phyloP scores from a whole-genome alignment of 768 basidiomycete species.

The Agrocybe pediades region DNA sequence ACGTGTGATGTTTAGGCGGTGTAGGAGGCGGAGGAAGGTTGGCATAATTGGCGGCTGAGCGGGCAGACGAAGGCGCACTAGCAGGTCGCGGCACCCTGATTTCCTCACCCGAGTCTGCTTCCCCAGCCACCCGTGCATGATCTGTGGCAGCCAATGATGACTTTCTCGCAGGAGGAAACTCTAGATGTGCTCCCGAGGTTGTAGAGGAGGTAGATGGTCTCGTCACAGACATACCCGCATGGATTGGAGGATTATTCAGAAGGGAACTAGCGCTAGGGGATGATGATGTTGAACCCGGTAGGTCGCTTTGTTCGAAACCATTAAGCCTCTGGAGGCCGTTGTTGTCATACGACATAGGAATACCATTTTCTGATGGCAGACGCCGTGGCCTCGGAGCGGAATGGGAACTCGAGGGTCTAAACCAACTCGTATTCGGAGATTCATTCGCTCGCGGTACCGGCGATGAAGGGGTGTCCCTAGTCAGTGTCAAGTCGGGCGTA shows the following conservation, averaged over 20 bases:
- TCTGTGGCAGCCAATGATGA: conserved; percentile 21
- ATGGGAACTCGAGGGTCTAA: conserved; percentile 15
- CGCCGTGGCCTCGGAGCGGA: conserved; percentile 17
- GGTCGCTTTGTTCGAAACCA: conserved; percentile 27
- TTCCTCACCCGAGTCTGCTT: conserved; percentile 20
- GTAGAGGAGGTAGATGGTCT: conserved; percentile 24
- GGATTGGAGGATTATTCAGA: conserved; percentile 18
- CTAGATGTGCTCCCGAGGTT: conserved; percentile 16
- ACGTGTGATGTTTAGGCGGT: conserved; percentile 5
- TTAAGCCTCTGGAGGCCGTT: conserved; percentile 16
- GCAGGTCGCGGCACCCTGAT: conserved; percentile 10
- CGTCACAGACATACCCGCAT: conserved; percentile 19
- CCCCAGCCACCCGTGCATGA: conserved; percentile 14
- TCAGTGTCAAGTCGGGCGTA: conserved; percentile 11
- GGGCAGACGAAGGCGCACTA: conserved; percentile 1
- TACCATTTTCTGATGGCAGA: conserved; percentile 19
- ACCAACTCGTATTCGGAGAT: conserved; percentile 20
- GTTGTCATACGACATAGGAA: not conserved
- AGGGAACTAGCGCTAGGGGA: conserved; percentile 28
- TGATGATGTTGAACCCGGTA: conserved; percentile 28
- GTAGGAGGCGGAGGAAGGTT: conserved; percentile 11
- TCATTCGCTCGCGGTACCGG: conserved; percentile 17
- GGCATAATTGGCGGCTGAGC: not conserved
- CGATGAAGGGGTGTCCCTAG: conserved; percentile 23
- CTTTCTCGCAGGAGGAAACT: conserved; percentile 25